phyloP scores from a whole-genome alignment of 306 rosid genomes.

The Rosa rugosa region DNA sequence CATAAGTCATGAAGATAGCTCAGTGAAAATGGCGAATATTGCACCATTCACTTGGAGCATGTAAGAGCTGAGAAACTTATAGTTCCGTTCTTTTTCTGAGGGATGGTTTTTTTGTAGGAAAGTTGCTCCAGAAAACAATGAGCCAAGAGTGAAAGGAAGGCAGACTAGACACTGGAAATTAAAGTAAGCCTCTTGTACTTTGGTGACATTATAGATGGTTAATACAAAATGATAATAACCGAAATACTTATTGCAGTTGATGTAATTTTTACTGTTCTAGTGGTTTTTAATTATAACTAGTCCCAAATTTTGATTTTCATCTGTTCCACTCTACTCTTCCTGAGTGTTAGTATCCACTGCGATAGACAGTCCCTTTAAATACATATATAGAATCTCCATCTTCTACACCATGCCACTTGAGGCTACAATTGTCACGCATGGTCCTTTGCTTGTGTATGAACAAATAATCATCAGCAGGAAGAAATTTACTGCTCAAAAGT shows the following conservation, averaged over 20 bases:
- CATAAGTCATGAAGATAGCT: background rate
- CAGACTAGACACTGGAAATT: background rate
- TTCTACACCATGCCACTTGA: slow-evolving; percentile 81
- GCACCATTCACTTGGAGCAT: slow-evolving; percentile 4
- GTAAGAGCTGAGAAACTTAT: background rate
- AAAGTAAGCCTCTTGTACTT: background rate
- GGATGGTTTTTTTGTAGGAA: background rate
- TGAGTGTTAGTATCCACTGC: slow-evolving; percentile 17
- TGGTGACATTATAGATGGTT: background rate
- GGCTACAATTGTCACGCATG: slow-evolving; percentile 72
- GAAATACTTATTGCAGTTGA: background rate
- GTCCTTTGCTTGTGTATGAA: slow-evolving; percentile 86
- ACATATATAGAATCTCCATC: slow-evolving; percentile 73
- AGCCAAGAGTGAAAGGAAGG: background rate
- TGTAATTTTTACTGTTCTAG: background rate
- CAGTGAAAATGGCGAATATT: background rate
- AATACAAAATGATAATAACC: background rate
- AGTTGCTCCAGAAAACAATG: background rate
- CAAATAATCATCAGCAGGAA: slow-evolving; percentile 70
- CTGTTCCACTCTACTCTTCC: background rate
- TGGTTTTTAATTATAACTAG: background rate
- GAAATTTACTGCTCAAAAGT: slow-evolving; percentile 47
- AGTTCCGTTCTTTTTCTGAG: background rate
- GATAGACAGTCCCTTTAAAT: slow-evolving; percentile 67
- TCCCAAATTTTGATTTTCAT: background rate